These are phyloP conservation scores for Symbiodinium natans DNA, from an alignment of 73 alveolate genomes.

Conservation along the genomic window DNA sequence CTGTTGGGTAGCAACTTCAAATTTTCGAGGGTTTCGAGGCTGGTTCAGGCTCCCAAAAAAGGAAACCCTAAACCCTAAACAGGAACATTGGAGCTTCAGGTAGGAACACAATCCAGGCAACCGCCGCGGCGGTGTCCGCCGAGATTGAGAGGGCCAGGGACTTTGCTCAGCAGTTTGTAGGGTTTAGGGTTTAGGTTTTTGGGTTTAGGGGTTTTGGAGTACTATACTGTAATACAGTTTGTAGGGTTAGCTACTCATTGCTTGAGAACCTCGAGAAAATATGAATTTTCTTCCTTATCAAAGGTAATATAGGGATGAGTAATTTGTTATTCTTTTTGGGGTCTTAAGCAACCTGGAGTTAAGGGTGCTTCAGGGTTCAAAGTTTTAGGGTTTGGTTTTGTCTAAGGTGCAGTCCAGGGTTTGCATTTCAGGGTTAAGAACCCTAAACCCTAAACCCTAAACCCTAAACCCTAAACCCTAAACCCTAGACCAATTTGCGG, in stretches of 20 bases:
- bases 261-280: too few relatives aligned
- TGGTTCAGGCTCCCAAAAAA: too few relatives aligned
- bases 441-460: neutral
- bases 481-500: neutral
- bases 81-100: too few relatives aligned
- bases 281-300: too few relatives aligned
- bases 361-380: too few relatives aligned
- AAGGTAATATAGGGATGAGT: neutral
- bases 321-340: neutral
- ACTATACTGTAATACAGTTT: too few relatives aligned
- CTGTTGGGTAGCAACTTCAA: too few relatives aligned
- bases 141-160: slow-evolving; percentile 50
- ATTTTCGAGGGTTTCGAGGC: too few relatives aligned
- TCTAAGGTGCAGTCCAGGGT: too few relatives aligned
- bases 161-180: neutral
- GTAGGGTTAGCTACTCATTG: too few relatives aligned
- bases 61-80: neutral
- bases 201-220: too few relatives aligned
- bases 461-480: neutral
- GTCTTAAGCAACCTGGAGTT: neutral
- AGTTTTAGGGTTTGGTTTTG: too few relatives aligned
- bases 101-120: neutral
- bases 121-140: slow-evolving; percentile 38
- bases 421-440: neutral
- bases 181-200: neutral